Conservation (phyloP, 1,139 yeast genomes). For the Candida tetrigidarum region DNA sequence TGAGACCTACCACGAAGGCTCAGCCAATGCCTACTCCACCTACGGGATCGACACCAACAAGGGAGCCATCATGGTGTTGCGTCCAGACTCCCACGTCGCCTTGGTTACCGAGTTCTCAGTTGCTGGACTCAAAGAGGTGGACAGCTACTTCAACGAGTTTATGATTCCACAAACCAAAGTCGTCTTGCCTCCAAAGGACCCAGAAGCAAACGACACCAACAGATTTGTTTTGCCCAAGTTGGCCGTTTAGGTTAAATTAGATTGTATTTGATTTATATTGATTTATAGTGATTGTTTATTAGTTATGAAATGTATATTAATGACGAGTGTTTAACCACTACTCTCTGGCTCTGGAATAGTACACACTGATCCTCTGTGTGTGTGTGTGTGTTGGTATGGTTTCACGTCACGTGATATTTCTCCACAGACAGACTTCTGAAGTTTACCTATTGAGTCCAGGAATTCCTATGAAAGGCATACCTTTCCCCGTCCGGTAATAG, state of each 20-base stretch:
- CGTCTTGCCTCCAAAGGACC: constrained; percentile 13
- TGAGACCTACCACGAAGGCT: constrained; percentile 15
- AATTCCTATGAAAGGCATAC: no score
- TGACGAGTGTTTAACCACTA: no score
- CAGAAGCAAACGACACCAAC: constrained; percentile 11
- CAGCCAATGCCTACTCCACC: constrained; percentile 20
- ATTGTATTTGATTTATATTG: background rate
- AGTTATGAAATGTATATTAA: background rate
- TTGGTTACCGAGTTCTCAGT: constrained; percentile 21
- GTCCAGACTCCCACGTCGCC: constrained; percentile 42
- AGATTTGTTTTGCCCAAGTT: constrained; percentile 6
- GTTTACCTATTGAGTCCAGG: no score
- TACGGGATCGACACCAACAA: constrained; percentile 28
- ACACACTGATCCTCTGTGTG: no score
- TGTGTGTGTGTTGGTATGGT: no score
- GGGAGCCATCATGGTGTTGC: constrained; percentile 30
- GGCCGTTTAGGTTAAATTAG: constrained; percentile 4
- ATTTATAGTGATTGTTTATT: background rate
- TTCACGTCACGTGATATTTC: no score
- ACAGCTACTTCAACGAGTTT: constrained; percentile 24
- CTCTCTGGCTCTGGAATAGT: no score
- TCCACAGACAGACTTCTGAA: no score
- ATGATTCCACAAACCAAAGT: constrained; percentile 23
- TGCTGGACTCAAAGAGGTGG: constrained; percentile 24
- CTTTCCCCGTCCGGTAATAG: no score